A percentile compares a stretch with the other conserved stretches of the same genome.
These are phyloP conservation scores for Candida insectalens DNA, from an alignment of 805 yeast genomes.

Conservation along the genomic window DNA sequence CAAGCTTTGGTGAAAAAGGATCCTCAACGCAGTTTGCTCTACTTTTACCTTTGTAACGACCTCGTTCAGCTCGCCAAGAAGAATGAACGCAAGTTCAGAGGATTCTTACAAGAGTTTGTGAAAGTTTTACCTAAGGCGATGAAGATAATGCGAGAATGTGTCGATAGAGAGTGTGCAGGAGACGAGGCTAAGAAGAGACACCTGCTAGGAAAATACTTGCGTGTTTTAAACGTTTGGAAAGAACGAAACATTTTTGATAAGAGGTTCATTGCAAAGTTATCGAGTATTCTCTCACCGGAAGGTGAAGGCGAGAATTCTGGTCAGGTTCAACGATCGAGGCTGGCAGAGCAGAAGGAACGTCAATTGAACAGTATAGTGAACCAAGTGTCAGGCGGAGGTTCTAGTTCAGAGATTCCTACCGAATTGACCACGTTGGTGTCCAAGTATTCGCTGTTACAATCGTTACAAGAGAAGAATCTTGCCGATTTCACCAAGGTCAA, in stretches of 20 bases:
- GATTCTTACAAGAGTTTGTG: slow-evolving; percentile 50
- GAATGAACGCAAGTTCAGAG: slow-evolving; percentile 37
- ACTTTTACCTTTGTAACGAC: slow-evolving; percentile 70
- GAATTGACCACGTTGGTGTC: slow-evolving; percentile 3
- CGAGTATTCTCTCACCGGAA: slow-evolving; percentile 1
- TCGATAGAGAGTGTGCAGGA: slow-evolving; percentile 1
- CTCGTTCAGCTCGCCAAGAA: slow-evolving; percentile 71
- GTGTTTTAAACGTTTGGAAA: slow-evolving; percentile 49
- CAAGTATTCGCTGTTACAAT: slow-evolving; percentile 2
- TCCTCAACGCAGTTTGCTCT: slow-evolving; percentile 17
- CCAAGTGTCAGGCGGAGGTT: background rate
- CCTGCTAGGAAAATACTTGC: slow-evolving; percentile 31
- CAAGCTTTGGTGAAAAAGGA: slow-evolving; percentile 29
- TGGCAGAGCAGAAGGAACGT: background rate
- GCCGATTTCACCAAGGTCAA: slow-evolving; percentile 3
- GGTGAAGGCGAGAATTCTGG: background rate
- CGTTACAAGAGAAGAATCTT: slow-evolving; percentile 1
- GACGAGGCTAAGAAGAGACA: slow-evolving; percentile 13
- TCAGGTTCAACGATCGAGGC: background rate
- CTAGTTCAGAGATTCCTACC: slow-evolving; percentile 2
- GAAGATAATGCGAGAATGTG: slow-evolving; percentile 13
- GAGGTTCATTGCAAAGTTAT: slow-evolving; percentile 10
- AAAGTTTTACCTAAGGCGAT: slow-evolving; percentile 35
- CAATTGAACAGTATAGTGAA: background rate
- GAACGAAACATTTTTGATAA: slow-evolving; percentile 38